A percentile compares a stretch with the other conserved stretches of the same genome.
phyloP scores from a whole-genome alignment of 257 asterid species.

The Leonotis leonurus region DNA sequence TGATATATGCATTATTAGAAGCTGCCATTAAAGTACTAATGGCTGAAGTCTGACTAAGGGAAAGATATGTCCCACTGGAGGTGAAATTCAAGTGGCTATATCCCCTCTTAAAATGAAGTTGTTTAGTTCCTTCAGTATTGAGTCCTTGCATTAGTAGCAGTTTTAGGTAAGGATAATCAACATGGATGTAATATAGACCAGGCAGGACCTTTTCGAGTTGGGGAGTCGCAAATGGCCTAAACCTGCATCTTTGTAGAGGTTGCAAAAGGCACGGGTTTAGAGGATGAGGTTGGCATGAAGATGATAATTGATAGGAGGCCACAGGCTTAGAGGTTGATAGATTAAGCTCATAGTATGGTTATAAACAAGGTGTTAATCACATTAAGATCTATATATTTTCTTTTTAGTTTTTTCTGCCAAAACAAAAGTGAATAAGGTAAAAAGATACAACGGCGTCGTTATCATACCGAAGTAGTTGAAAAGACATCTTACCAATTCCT shows the following conservation, averaged over 20 bases:
- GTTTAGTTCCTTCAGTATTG: not conserved
- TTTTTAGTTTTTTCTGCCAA: not conserved
- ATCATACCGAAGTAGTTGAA: conserved; percentile 2
- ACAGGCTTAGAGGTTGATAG: no score
- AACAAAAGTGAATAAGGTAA: conserved; percentile 2
- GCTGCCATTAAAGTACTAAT: not conserved
- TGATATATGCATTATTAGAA: not conserved
- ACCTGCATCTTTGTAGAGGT: not conserved
- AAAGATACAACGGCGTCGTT: not conserved
- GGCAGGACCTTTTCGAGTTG: not conserved
- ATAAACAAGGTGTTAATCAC: not conserved
- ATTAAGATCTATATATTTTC: not conserved
- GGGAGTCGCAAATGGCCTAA: not conserved
- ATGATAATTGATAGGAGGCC: no score
- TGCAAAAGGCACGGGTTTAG: not conserved
- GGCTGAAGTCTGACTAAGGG: not conserved
- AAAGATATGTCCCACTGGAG: not conserved
- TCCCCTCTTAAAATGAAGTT: not conserved
- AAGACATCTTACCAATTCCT: conserved; percentile 50
- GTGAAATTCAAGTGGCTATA: not conserved
- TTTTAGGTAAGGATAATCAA: not conserved
- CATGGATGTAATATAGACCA: not conserved
- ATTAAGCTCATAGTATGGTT: not conserved
- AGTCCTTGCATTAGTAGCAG: not conserved
- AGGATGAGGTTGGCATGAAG: not conserved